Evolutionary conservation across 495 filamentous ascomycete genomes (phyloP).

Genomic region (Bombardia bombarda): DNA sequence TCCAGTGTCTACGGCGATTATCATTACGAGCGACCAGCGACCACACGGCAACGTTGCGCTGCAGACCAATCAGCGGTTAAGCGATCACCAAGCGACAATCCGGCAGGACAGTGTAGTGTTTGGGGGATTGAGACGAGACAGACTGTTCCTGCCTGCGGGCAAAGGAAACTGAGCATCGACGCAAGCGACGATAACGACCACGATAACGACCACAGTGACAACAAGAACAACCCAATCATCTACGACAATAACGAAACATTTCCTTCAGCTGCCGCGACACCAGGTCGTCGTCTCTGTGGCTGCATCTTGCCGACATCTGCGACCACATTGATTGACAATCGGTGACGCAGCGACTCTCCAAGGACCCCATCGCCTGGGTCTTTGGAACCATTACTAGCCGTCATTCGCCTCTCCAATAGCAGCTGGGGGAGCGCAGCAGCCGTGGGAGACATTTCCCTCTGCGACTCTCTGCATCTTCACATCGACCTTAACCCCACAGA

Average conservation of each 20-base stretch:
- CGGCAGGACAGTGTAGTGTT: conserved; percentile 5
- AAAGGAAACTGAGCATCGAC: no score
- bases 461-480: conserved; percentile 3
- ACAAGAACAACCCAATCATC: background rate
- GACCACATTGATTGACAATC: conserved; percentile 2
- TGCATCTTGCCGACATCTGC: conserved; percentile 9
- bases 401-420: conserved; percentile 1
- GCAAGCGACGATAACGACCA: background rate
- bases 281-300: background rate
- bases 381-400: background rate
- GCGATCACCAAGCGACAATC: conserved; percentile 5
- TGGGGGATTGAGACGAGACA: no score
- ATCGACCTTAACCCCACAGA: background rate
- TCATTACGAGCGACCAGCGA: background rate
- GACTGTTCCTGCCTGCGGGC: no score
- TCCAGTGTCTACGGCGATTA: background rate
- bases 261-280: conserved; percentile 2
- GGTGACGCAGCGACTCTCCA: conserved; percentile 2
- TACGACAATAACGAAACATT: background rate
- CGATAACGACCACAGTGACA: background rate
- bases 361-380: background rate
- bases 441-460: conserved; percentile 2
- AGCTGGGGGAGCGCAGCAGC: conserved; percentile 2
- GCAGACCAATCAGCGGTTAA: conserved; percentile 16
- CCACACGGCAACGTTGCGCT: conserved; percentile 13